phyloP scores from a whole-genome alignment of 2,329 filamentous ascomycete genomes.

The Knufia fluminis region DNA sequence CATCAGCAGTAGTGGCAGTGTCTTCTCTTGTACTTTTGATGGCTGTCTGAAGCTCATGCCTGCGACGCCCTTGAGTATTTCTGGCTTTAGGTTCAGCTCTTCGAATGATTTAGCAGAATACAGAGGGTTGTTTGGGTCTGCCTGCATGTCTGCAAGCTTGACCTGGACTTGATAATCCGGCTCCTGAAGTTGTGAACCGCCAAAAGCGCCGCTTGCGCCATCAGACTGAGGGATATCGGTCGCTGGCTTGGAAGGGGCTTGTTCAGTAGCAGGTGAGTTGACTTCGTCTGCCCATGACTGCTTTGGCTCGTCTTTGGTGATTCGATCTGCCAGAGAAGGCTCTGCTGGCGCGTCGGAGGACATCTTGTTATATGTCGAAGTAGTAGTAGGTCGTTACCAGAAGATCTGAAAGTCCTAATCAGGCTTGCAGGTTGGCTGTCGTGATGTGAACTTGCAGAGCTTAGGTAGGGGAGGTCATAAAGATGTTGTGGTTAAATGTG shows the following conservation, averaged over 20 bases:
- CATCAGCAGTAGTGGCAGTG: constrained; percentile 76
- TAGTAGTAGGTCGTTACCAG: too few relatives aligned
- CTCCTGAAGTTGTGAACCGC: constrained; percentile 53
- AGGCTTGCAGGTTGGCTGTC: too few relatives aligned
- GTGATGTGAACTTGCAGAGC: too few relatives aligned
- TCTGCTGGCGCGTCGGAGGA: constrained; percentile 30
- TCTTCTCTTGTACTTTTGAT: constrained; percentile 95
- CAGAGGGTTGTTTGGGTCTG: constrained; percentile 75
- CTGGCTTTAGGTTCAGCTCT: constrained; percentile 64
- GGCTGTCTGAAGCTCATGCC: constrained; percentile 86
- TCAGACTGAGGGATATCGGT: constrained; percentile 27
- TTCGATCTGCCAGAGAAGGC: constrained; percentile 40
- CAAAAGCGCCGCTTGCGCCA: constrained; percentile 30
- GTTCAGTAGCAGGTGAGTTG: constrained; percentile 22
- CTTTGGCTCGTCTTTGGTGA: constrained; percentile 30
- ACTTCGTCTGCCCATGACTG: constrained; percentile 37
- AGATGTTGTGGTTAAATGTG: too few relatives aligned
- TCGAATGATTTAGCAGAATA: constrained; percentile 78
- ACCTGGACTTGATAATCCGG: constrained; percentile 83
- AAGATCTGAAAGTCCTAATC: too few relatives aligned
- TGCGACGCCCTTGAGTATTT: constrained; percentile 66
- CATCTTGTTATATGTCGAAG: constrained; percentile 26
- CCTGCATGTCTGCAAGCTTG: constrained; percentile 80
- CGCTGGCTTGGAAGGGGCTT: constrained; percentile 10
- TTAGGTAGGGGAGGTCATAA: too few relatives aligned